A percentile compares a stretch with the other conserved stretches of the same genome.
phyloP scores from a whole-genome alignment of 495 filamentous ascomycete species.

The Penicillium daleae region DNA sequence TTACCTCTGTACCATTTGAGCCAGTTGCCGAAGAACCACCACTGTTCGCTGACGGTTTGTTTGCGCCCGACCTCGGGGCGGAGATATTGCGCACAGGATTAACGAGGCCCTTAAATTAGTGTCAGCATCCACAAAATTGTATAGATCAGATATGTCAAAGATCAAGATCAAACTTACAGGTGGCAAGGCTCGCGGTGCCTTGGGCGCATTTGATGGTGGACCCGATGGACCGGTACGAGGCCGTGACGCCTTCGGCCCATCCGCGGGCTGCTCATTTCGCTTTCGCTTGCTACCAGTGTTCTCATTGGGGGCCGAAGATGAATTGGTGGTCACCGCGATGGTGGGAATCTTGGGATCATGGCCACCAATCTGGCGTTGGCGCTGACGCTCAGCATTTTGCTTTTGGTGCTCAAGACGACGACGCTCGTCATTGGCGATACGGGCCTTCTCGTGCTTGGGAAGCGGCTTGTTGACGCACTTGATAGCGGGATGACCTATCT shows the following conservation, averaged over 20 bases:
- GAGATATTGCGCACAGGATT: slow-evolving; percentile 46
- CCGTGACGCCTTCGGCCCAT: slow-evolving; percentile 32
- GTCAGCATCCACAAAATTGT: slow-evolving; percentile 9
- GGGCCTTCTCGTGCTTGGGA: slow-evolving; percentile 38
- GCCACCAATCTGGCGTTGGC: slow-evolving; percentile 45
- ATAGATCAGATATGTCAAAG: slow-evolving; percentile 1
- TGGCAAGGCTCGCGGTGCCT: slow-evolving; percentile 23
- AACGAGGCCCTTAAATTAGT: slow-evolving; percentile 35
- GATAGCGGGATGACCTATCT: slow-evolving; percentile 43
- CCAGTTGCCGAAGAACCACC: slow-evolving; percentile 15
- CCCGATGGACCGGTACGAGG: slow-evolving; percentile 29
- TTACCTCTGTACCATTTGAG: slow-evolving; percentile 28
- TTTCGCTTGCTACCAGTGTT: slow-evolving; percentile 48
- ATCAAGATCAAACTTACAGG: slow-evolving; percentile 30
- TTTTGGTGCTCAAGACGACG: slow-evolving; percentile 36
- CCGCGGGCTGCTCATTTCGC: slow-evolving; percentile 39
- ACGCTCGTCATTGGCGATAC: slow-evolving; percentile 40
- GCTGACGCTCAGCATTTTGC: slow-evolving; percentile 42
- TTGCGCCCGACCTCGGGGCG: slow-evolving; percentile 28
- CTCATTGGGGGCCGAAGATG: slow-evolving; percentile 16
- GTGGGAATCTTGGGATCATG: slow-evolving; percentile 53
- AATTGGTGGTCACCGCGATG: slow-evolving; percentile 39
- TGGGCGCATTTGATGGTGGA: slow-evolving; percentile 28
- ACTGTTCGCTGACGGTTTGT: slow-evolving; percentile 11
- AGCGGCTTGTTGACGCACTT: slow-evolving; percentile 41